Conservation (phyloP, 2,329 filamentous ascomycete species). For the Dothistroma pini region DNA sequence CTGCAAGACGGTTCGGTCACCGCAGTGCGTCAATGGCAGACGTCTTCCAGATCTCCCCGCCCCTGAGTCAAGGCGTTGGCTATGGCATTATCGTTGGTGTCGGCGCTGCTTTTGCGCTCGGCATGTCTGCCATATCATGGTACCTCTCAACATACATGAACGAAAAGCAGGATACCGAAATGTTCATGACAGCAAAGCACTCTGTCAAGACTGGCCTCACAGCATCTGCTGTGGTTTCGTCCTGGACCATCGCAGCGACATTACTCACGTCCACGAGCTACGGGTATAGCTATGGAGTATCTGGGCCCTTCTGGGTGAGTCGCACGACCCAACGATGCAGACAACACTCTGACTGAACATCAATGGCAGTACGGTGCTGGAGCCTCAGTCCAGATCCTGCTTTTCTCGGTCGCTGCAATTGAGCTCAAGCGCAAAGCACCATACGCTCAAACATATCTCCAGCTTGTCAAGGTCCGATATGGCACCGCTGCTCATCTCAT, state of each 20-base stretch:
- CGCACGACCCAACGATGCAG: slow-evolving; percentile 24
- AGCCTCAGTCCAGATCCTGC: slow-evolving; percentile 77
- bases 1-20: neutral
- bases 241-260: slow-evolving; percentile 67
- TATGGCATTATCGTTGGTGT: slow-evolving; percentile 67
- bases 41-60: slow-evolving; percentile 24
- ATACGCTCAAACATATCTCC: slow-evolving; percentile 63
- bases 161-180: slow-evolving; percentile 73
- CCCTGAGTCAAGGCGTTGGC: slow-evolving; percentile 55
- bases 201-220: slow-evolving; percentile 84
- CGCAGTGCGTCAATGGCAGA: slow-evolving; percentile 5
- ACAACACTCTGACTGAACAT: neutral
- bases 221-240: slow-evolving; percentile 78
- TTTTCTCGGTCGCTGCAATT: slow-evolving; percentile 85
- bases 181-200: slow-evolving; percentile 82
- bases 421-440: slow-evolving; percentile 80
- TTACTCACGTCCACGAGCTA: slow-evolving; percentile 34
- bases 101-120: slow-evolving; percentile 61
- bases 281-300: slow-evolving; percentile 53
- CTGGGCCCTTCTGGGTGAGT: slow-evolving; percentile 36
- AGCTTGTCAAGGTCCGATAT: slow-evolving; percentile 23
- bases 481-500: slow-evolving; percentile 40
- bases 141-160: slow-evolving; percentile 52
- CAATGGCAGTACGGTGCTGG: slow-evolving; percentile 51
- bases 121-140: slow-evolving; percentile 48